Conservation (phyloP, 2,329 filamentous ascomycete species). For the Arachnomyces sp. region DNA sequence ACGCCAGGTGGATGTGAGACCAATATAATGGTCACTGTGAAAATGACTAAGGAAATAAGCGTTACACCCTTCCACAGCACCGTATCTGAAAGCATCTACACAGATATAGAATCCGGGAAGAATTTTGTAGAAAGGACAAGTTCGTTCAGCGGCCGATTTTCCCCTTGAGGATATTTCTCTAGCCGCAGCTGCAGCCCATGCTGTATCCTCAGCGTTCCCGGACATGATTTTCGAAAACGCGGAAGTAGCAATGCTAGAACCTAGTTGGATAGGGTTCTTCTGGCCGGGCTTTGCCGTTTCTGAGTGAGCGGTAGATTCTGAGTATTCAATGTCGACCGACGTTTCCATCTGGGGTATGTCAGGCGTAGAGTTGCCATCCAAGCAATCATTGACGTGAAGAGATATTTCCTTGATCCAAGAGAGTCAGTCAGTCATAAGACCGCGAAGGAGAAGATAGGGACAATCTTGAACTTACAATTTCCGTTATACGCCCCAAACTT, state of each 20-base stretch:
- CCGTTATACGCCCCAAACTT: conserved; percentile 52
- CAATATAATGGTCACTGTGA: conserved; percentile 95
- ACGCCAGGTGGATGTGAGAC: conserved; percentile 76
- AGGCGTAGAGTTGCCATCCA: conserved; percentile 69
- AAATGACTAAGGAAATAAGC: conserved; percentile 98
- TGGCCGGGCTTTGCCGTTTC: conserved; percentile 55
- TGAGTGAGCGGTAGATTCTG: conserved; percentile 11
- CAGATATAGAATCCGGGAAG: conserved; percentile 87
- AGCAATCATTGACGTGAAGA: conserved; percentile 82
- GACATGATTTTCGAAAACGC: conserved; percentile 94
- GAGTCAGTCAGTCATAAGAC: conserved; percentile 1
- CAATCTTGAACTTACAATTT: conserved; percentile 25
- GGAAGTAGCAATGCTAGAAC: conserved; percentile 45
- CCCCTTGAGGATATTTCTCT: conserved; percentile 70
- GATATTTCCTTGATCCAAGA: conserved; percentile 54
- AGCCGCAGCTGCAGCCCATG: conserved; percentile 81
- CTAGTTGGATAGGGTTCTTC: conserved; percentile 63
- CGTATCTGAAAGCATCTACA: conserved; percentile 93
- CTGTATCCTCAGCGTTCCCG: conserved; percentile 77
- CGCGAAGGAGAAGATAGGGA: not conserved
- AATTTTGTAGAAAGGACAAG: conserved; percentile 98
- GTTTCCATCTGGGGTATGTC: conserved; percentile 23
- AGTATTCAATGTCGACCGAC: conserved; percentile 10
- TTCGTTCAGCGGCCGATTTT: conserved; percentile 78
- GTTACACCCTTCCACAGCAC: conserved; percentile 81